These are phyloP conservation scores for Rhodamnia rubescens DNA, from an alignment of 345 rosid species.

Conservation along the genomic window DNA sequence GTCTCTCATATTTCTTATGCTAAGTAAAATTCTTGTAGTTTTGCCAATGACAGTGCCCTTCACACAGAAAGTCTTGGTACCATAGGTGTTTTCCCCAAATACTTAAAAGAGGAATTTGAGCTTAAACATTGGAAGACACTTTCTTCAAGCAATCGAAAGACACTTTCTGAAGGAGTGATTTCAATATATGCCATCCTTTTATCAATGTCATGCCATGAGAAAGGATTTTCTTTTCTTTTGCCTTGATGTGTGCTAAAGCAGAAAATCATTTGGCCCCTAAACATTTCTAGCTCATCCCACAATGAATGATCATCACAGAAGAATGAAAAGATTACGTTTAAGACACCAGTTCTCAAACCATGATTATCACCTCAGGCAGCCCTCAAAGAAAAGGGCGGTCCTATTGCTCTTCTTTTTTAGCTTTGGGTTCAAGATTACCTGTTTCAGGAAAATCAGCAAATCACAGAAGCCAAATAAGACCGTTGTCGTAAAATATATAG, in stretches of 20 bases:
- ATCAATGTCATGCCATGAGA: not conserved
- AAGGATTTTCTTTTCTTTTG: not conserved
- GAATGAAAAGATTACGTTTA: not conserved
- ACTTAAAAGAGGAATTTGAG: not conserved
- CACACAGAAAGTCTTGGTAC: not conserved
- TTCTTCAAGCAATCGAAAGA: not conserved
- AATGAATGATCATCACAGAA: not conserved
- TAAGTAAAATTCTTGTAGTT: not conserved
- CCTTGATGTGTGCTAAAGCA: not conserved
- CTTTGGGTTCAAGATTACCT: constrained; percentile 87
- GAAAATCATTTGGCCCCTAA: not conserved
- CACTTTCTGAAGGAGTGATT: not conserved
- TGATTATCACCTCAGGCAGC: constrained; percentile 58
- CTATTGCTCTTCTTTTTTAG: constrained; percentile 45
- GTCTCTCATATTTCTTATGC: not conserved
- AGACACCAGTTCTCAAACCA: not conserved
- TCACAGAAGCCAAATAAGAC: not conserved
- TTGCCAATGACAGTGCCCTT: not conserved
- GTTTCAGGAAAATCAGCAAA: constrained; percentile 23
- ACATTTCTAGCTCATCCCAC: not conserved
- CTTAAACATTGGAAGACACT: not conserved
- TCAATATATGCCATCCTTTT: not conserved
- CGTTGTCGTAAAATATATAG: not conserved
- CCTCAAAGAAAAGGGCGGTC: constrained; percentile 75
- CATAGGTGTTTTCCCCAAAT: not conserved